phyloP scores from a whole-genome alignment of 768 basidiomycete species.

The Leucogyrophana mollusca region DNA sequence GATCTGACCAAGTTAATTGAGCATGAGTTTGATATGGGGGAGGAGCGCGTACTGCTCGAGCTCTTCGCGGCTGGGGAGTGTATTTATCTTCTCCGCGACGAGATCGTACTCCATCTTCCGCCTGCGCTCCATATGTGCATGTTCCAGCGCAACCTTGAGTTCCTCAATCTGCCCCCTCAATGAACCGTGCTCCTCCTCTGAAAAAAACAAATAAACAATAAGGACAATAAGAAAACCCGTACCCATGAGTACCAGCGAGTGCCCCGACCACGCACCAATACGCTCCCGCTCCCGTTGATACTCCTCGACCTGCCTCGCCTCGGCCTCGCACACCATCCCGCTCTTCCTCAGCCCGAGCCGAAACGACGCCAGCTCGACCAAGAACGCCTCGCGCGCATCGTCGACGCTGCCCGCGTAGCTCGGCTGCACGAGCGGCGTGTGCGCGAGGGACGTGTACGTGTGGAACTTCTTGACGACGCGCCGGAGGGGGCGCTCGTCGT shows the following conservation, averaged over 20 bases:
- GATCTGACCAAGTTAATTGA: constrained; percentile 39
- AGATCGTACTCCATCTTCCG: constrained; percentile 87
- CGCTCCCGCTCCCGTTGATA: constrained; percentile 70
- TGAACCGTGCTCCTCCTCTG: constrained; percentile 71
- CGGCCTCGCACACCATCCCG: constrained; percentile 82
- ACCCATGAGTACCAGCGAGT: neutral
- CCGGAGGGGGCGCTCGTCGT: constrained; percentile 77
- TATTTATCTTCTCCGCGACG: constrained; percentile 80
- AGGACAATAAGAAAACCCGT: constrained; percentile 4
- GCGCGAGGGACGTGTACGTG: constrained; percentile 60
- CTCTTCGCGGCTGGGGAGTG: constrained; percentile 73
- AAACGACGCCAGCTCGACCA: constrained; percentile 77
- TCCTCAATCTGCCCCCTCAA: constrained; percentile 72
- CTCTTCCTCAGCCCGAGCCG: constrained; percentile 75
- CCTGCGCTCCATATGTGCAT: constrained; percentile 71
- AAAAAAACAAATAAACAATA: too few relatives aligned
- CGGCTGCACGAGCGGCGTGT: constrained; percentile 41
- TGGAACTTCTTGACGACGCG: constrained; percentile 83
- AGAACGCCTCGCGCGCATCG: constrained; percentile 76
- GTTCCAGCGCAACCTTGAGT: constrained; percentile 72
- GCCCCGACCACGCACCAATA: constrained; percentile 55
- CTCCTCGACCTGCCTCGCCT: constrained; percentile 81
- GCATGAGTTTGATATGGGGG: neutral
- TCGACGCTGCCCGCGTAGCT: constrained; percentile 39
- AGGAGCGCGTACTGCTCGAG: constrained; percentile 62